Evolutionary conservation across 1,139 yeast genomes (phyloP).

Genomic region (Candida sojae): DNA sequence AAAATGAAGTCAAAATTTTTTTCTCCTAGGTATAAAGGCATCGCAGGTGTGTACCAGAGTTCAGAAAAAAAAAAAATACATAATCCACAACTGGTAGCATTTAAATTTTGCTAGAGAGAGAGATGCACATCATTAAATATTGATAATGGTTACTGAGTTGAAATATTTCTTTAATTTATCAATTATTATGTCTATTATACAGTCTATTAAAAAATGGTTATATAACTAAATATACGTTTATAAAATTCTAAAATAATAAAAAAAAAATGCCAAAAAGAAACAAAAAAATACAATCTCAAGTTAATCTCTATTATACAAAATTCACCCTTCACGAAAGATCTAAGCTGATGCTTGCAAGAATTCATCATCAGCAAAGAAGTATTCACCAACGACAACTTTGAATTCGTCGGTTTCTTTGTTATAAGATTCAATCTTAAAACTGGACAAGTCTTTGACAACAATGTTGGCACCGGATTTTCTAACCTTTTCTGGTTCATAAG

Average conservation of each 20-base stretch:
- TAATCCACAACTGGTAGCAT: neutral
- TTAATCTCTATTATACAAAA: slow-evolving; percentile 3
- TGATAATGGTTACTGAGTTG: no score
- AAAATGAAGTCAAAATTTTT: no score
- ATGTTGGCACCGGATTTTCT: slow-evolving; percentile 78
- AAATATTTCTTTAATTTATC: neutral
- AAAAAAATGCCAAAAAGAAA: neutral
- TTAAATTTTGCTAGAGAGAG: no score
- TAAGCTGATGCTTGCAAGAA: slow-evolving; percentile 29
- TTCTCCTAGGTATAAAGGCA: neutral
- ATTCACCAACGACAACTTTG: slow-evolving; percentile 45
- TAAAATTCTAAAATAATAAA: neutral
- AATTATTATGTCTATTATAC: neutral
- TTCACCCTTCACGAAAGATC: neutral
- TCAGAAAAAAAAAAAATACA: neutral
- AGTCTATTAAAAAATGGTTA: neutral
- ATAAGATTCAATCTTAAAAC: slow-evolving; percentile 45
- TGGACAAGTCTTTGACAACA: slow-evolving; percentile 70
- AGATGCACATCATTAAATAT: neutral
- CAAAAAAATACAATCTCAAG: neutral
- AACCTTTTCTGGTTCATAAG: slow-evolving; percentile 69
- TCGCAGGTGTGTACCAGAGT: neutral
- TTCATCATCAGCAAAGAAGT: slow-evolving; percentile 49
- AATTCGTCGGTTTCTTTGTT: slow-evolving; percentile 48
- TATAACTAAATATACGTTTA: neutral